Evolutionary conservation across 1,284 basidiomycete species (phyloP), one percentile per base, ranked within the genome.

Genomic region (Porodaedalea pini): DNA sequence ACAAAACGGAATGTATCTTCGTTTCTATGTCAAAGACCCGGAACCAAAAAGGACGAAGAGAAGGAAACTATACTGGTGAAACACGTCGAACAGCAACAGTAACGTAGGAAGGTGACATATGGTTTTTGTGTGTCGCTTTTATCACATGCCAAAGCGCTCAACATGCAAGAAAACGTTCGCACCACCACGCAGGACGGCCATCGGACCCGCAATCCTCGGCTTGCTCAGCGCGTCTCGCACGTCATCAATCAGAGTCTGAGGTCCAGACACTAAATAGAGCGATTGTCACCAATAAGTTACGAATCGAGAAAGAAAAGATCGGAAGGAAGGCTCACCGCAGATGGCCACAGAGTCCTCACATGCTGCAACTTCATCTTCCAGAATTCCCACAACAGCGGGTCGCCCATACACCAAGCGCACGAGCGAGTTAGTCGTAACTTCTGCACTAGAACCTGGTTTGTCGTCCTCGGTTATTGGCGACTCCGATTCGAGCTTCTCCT

Each of bases 91-190:
- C n/a, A 37, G 36, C 36, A 37, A 37, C 36, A 37, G 11, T 13
- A 37, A 37, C 11, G 11, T 13, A 4, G n/a, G 36, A 10, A 37
- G n/a, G n/a, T 37, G 2, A 13, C n/a, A 13, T 37, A 3, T 37
- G n/a, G 11, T 37, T n/a, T n/a, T 13, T 37, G 36, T 13, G n/a
- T 37, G 11, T 51, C 10, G 23, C 6, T 21, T 25, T 23, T 2
- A 11, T 25, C 21, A 57, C n/a, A 52, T 36, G 34, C 50, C 45
- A 34, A 59, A 59, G n/a, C 19, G 11, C 23, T 59, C 57, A 19
- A 59, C 57, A 43, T 59, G 51, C n/a, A 59, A 25, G 21, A 29
- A 39, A 4, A 59, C 44, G 47, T 39, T 59, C 23, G 57, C 34
- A 7, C 57, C 51, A 2, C 56, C 57, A 36, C 51, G 29, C 32